Conservation (phyloP, 768 basidiomycete species). For the Dacryopinax spathularia region DNA sequence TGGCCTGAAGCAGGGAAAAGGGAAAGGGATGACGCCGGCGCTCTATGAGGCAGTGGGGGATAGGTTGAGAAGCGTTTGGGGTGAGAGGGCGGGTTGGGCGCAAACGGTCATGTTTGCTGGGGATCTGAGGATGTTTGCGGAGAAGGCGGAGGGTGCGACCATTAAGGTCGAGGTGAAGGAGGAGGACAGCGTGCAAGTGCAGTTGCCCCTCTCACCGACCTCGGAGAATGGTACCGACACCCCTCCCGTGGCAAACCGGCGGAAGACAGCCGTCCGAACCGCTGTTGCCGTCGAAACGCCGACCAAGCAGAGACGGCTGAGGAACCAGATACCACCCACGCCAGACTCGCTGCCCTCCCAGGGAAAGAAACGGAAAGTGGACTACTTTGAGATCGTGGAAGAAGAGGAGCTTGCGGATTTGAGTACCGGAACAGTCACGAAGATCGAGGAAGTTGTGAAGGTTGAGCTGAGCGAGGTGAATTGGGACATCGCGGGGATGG, state of each 20-base stretch:
- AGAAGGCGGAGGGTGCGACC: not conserved
- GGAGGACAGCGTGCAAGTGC: not conserved
- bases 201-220: conserved; percentile 10
- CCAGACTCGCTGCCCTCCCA: not conserved
- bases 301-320: not conserved
- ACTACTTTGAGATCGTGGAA: not conserved
- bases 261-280: not conserved
- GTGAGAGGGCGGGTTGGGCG: conserved; percentile 78
- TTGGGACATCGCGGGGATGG: conserved; percentile 6
- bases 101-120: conserved; percentile 42
- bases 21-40: conserved; percentile 49
- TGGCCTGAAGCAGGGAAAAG: conserved; percentile 36
- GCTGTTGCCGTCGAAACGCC: not conserved
- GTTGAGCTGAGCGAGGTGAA: not conserved
- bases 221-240: not conserved
- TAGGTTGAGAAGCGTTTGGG: conserved; percentile 56
- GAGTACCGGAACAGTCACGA: no score
- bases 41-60: conserved; percentile 58
- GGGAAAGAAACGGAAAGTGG: not conserved
- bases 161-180: not conserved
- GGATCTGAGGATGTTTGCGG: not conserved
- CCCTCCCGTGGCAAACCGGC: not conserved
- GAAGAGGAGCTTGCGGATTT: not conserved
- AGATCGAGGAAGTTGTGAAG: conserved; percentile 4
- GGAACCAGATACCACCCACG: not conserved